Evolutionary conservation across 2,329 filamentous ascomycete genomes (phyloP), one percentile per base, ranked within the genome.

Genomic region (Trichophyton verrucosum): DNA sequence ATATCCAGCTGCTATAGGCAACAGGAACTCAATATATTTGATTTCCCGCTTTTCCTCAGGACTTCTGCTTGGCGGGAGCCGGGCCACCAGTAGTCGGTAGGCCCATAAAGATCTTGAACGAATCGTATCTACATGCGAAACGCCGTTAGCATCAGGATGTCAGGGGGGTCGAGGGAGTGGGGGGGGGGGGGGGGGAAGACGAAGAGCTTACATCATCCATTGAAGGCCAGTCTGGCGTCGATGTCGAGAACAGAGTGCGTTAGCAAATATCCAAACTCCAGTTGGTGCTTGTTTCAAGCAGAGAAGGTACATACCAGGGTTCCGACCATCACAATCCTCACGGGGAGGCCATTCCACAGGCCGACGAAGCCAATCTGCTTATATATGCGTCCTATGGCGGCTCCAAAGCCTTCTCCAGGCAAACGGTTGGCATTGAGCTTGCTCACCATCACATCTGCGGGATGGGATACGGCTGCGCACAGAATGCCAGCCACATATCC

Each of bases 21-120:
- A 30, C 6, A 30, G 7, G 7, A 7, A 30, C 7, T 30, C 7
- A 7, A 30, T 30, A 30, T 30, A 30, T 7, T 38, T 44, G 40
- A 24, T 27, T 15, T 27, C 46, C 20, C 4, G 33, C 46, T 11
- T 5, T 6, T 53, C 9, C 27, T 57, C 27, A 58, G 20, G 15
- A 58, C 8, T 33, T 30, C 33, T 84, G 77, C 60, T 79, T 73
- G 1, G 82, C 74, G 8, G 80, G 78, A 27, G 80, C 76, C 7
- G 79, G 75, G 49, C 88, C 87, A 62, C 89, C 89, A 0, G 89
- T 95, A 3, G 89, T 94, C 1, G 89, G 89, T 59, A 95, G 75
- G 47, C 89, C 88, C 85, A 94, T 90, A 72, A 89, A 89, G 70
- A 94, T 89, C 82, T 94, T 92, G 81, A 91, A 91, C 66, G 87